Base-by-base conservation (phyloP, 192 early-diverging fungal species). In the Coemansia sp. region DNA sequence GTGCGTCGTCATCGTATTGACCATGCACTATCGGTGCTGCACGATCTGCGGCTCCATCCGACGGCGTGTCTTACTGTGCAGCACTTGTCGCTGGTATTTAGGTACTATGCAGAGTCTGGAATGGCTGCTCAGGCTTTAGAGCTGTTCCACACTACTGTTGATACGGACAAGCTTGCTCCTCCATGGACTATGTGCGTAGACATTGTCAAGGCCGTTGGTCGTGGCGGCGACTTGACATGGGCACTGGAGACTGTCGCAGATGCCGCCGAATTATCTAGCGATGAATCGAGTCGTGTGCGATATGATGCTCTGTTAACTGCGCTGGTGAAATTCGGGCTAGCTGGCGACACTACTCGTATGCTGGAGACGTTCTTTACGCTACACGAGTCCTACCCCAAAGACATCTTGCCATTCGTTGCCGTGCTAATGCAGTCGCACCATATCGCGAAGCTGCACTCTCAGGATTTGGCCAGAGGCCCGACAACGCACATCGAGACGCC, bases 21-120 rank as follows among this genome's bases (percentile, higher is more conserved):
- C 67, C 70, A 71, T 24, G 81, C 81, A 16, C 29, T 70, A 7
- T 27, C 27, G 20, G 73, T 36, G n/a, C 18, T 76, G 59, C 31
- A 67, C 5, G 76, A 73, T 22, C 41, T 84, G 63, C 34, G 73
- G 7, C 43, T 20, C 5, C 76, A 84, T 38, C 73, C 73, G 33
- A 60, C 44, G 2, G 73, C 73, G 2, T 46, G 66, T 15, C 31
- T 46, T 16, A 65, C 57, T 0, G 33, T 51, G 24, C 65, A 40
- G 18, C 69, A 78, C 38, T 29, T 68, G 13, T 16, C 54, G 10
- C 44, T 42, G 6, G 7, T 84, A 10, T 73, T 84, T 29, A 46
- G 22, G 7, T 68, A 68, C 49, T 84, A 71, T 33, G 76, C 76
- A 3, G 47, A 63, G 11, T 22, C 60, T 16, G 67, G 67, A 8